Evolutionary conservation across 306 rosid genomes (phyloP), one percentile per base, ranked within the genome.

Genomic region (Datisca glomerata): DNA sequence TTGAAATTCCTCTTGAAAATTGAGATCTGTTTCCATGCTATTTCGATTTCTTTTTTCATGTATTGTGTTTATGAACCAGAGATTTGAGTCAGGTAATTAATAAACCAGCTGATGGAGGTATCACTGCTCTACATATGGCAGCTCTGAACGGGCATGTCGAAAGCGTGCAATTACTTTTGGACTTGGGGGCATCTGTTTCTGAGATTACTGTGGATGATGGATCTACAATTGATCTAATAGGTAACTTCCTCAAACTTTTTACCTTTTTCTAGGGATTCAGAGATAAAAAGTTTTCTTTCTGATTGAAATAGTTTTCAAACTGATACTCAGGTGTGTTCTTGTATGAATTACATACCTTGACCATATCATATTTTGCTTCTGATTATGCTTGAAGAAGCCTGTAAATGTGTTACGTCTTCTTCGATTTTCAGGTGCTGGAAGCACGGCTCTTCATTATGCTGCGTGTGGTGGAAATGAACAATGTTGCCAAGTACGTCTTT

Each of bases 91-190:
- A 73, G 74, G 67, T 73, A 9, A 68, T 91, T 55, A 80, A 78
- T 69, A 68, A 47, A 62, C 76, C 92, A 14, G 65, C 98, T 28
- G 98, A 91, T 75, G 98, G 98, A 72, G 93, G 98, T 63, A 76
- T 84, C 65, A 84, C 93, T 58, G 86, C 98, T 15, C 67, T 91
- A 72, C 98, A 91, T 69, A 91, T 91, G 98, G 94, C 98, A 23
- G 78, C 98, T 40, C 55, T 91, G 63, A 91, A 91, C 38, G 98
- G 93, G 31, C 98, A 91, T 53, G 70, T 68, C 54, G 98, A 75
- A 56, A 80, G 71, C 27, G 67, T 84, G 36, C 95, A 80, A 32
- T 74, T 91, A 56, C 98, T 91, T 66, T 51, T 84, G 63, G 93
- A 80, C 61, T 78, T 91, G 54, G 96, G 93, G 48, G 98, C 93